Conservation (phyloP, 495 filamentous ascomycete genomes). For the Penicillium dipodomyicola region DNA sequence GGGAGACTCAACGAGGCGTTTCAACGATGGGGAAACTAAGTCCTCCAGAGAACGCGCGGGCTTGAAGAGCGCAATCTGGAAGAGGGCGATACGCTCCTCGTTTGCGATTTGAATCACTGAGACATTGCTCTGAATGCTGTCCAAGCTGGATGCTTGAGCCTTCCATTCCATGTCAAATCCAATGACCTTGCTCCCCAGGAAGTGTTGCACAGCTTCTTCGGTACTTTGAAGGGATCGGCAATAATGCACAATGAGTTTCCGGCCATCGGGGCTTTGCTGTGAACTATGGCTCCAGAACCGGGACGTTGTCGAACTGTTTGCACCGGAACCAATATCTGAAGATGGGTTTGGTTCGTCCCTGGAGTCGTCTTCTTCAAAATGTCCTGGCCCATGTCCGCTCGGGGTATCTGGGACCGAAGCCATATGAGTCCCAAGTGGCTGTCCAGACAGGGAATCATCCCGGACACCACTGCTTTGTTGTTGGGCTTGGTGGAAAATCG, state of each 20-base stretch:
- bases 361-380: not conserved
- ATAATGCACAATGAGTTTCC: constrained; percentile 67
- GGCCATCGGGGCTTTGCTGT: constrained; percentile 52
- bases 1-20: constrained; percentile 66
- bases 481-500: not conserved
- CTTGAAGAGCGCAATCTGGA: constrained; percentile 68
- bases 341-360: not conserved
- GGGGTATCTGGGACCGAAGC: not conserved
- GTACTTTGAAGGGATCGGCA: constrained; percentile 64
- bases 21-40: constrained; percentile 68
- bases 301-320: constrained; percentile 10
- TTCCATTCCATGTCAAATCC: constrained; percentile 90
- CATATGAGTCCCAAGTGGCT: not conserved
- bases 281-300: constrained; percentile 65
- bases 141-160: constrained; percentile 40
- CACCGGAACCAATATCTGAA: not conserved
- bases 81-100: constrained; percentile 72
- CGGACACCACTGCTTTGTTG: not conserved
- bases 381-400: not conserved
- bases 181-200: constrained; percentile 65
- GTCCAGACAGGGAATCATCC: not conserved
- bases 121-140: constrained; percentile 61
- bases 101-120: constrained; percentile 80
- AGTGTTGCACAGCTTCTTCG: constrained; percentile 64
- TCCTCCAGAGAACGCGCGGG: constrained; percentile 43